Evolutionary conservation across 768 basidiomycete genomes (phyloP).

Genomic region (Brasilioporus rufonigricans): DNA sequence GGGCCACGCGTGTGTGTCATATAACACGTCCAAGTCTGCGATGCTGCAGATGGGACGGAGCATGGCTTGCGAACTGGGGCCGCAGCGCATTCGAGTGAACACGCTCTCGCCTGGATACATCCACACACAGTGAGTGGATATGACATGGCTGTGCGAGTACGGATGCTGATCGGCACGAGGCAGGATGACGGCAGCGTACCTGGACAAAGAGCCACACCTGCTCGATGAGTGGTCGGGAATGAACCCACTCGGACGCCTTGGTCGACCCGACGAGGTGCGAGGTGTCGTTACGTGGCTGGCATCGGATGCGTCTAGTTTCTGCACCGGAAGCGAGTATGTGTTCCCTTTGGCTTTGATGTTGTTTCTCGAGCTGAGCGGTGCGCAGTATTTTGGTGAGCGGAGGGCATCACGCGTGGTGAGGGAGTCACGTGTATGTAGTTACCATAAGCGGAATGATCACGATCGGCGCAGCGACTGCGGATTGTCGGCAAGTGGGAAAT

Average conservation of each 20-base stretch:
- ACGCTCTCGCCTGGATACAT: conserved; percentile 76
- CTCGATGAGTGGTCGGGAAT: conserved; percentile 62
- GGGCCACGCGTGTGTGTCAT: conserved; percentile 76
- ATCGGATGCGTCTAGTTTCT: conserved; percentile 73
- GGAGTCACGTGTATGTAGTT: conserved; percentile 15
- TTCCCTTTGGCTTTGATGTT: too few relatives aligned
- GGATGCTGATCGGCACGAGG: neutral
- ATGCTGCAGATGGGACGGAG: conserved; percentile 79
- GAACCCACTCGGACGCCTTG: conserved; percentile 72
- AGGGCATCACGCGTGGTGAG: conserved; percentile 32
- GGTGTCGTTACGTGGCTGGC: conserved; percentile 73
- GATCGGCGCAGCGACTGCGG: conserved; percentile 41
- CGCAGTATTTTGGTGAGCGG: conserved; percentile 31
- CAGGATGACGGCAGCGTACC: conserved; percentile 74
- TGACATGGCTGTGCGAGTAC: conserved; percentile 9
- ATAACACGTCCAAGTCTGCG: conserved; percentile 75
- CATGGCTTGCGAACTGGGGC: conserved; percentile 79
- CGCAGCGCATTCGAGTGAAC: conserved; percentile 67
- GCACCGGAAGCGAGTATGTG: conserved; percentile 80
- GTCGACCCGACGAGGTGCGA: conserved; percentile 68
- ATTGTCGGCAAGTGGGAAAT: conserved; percentile 3
- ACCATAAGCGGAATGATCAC: conserved; percentile 27
- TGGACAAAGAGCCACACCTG: conserved; percentile 63
- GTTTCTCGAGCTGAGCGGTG: neutral
- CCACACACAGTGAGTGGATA: conserved; percentile 56